Base-by-base conservation (phyloP, 2,329 filamentous ascomycete genomes). In the Pseudocercospora cruenta region DNA sequence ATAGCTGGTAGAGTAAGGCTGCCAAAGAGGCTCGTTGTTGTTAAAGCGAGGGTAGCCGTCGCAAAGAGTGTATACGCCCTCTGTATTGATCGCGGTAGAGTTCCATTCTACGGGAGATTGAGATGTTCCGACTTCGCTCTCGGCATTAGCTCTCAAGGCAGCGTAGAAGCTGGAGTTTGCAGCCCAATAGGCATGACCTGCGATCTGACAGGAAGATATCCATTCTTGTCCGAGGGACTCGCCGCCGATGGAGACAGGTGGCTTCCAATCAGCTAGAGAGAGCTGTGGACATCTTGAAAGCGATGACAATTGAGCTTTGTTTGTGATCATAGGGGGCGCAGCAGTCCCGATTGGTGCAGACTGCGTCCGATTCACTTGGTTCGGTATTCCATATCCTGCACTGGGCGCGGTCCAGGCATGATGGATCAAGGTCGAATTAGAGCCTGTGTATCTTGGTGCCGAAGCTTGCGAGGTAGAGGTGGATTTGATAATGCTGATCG, bases 41-140 rank as follows among this genome's bases (percentile, higher is more conserved):
- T 71, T 53, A 3, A 68, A 66, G 9, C 70, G 63, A 2, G 69
- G 57, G 19, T 55, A 63, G 12, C 69, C 69, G 53, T 72, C 70
- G 39, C 70, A 71, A 0, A 72, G 49, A 4, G 66, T 68, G 36
- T 72, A 72, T 1, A 54, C 31, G 19, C 59, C 39, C 19, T 45
- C 9, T 16, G 39, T 45, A 19, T 45, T 16, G 14, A 45, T 19
- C 7, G 39, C 39, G 14, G 39, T 45, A 19, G 39, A 45, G 8
- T 45, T 45, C 39, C 39, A 45, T 16, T 45, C 39, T 19, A 45
- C 39, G 4, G 39, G 39, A 16, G 39, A 45, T 19, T 45, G 39
- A 19, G 39, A 45, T 5, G 9, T 19, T 5, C 39, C 39, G 9
- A 45, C 39, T 45, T 45, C 39, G 19, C 39, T 45, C 9, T 45